Base-by-base conservation (phyloP, 2,329 filamentous ascomycete species). In the Penicillium sp. region DNA sequence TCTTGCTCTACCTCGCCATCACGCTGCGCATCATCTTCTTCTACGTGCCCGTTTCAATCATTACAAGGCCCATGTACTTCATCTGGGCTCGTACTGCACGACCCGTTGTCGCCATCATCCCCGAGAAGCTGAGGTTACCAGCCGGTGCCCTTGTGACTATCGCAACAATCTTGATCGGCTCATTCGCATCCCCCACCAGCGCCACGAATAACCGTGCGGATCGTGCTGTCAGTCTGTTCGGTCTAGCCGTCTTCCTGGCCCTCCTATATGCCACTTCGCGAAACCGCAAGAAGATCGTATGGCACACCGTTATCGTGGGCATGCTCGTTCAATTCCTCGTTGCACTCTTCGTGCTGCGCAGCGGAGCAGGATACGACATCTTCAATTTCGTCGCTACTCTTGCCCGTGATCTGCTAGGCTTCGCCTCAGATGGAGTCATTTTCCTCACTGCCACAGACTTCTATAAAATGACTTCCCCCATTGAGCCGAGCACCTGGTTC, bases 311-410 rank as follows among this genome's bases (percentile, higher is more conserved):
- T 65, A 90, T 96, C 59, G 90, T 90, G 37, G 93, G 93, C 58
- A 95, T 96, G 88, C 80, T 96, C 43, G 81, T 88, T 11, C 93
- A 97, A 75, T 97, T 93, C 76, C 81, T 97, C 70, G 84, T 96
- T 62, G 92, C 91, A 4, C 81, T 96, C 13, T 96, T 97, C 68
- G 93, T 96, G 48, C 81, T 96, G 65, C 86, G 91, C 48, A 95
- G 91, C 3, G 76, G 82, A 39, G 90, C 86, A 39, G 93, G 92
- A 57, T 96, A 86, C 77, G 90, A 96, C 76, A 96, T 96, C 71
- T 97, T 97, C 84, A 86, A 86, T 74, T 96, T 96, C 78, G 85
- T 96, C 66, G 92, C 91, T 4, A 81, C 80, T 52, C 83, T 93
- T 10, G 91, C 91, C 2, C 84, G 86, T 27, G 82, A 86, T 60